These are phyloP conservation scores for Leptographium procerum DNA, from an alignment of 2,329 filamentous ascomycete species.

Conservation along the genomic window DNA sequence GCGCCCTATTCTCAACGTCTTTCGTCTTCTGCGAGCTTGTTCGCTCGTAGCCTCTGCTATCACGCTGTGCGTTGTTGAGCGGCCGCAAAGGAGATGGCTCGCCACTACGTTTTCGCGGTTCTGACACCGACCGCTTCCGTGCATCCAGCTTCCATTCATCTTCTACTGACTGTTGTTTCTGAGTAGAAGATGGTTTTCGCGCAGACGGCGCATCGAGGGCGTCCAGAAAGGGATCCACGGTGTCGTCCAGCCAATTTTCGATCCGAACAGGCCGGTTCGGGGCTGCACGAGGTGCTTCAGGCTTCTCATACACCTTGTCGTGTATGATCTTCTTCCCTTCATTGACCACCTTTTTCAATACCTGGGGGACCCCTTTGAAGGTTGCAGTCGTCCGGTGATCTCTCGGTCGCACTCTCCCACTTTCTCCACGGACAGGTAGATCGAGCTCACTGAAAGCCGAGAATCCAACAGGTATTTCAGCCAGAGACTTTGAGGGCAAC, in stretches of 20 bases:
- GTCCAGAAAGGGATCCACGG: slow-evolving; percentile 52
- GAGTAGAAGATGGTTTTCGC: slow-evolving; percentile 9
- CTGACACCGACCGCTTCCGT: slow-evolving; percentile 4
- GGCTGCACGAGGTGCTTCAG: slow-evolving; percentile 40
- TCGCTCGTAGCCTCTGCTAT: slow-evolving; percentile 1
- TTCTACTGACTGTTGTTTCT: slow-evolving; percentile 23
- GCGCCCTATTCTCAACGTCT: slow-evolving; percentile 3
- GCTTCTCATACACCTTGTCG: slow-evolving; percentile 47
- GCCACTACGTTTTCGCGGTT: slow-evolving; percentile 7
- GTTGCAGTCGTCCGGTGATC: slow-evolving; percentile 40
- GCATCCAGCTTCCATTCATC: slow-evolving; percentile 21
- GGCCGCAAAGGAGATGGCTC: not conserved
- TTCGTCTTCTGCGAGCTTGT: not conserved
- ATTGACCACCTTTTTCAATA: slow-evolving; percentile 52
- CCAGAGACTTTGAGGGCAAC: slow-evolving; percentile 38
- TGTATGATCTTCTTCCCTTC: slow-evolving; percentile 55
- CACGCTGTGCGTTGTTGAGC: not conserved
- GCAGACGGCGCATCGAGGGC: slow-evolving; percentile 29
- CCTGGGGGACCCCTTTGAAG: slow-evolving; percentile 49
- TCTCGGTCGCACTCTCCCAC: slow-evolving; percentile 30
- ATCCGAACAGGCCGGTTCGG: slow-evolving; percentile 51
- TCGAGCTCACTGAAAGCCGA: slow-evolving; percentile 58
- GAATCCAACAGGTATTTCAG: slow-evolving; percentile 51
- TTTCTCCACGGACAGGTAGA: slow-evolving; percentile 36
- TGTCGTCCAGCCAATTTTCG: slow-evolving; percentile 53